A percentile compares a stretch with the other conserved stretches of the same genome.
Evolutionary conservation across 345 rosid genomes (phyloP).

Genomic region (Fremontodendron californicum): DNA sequence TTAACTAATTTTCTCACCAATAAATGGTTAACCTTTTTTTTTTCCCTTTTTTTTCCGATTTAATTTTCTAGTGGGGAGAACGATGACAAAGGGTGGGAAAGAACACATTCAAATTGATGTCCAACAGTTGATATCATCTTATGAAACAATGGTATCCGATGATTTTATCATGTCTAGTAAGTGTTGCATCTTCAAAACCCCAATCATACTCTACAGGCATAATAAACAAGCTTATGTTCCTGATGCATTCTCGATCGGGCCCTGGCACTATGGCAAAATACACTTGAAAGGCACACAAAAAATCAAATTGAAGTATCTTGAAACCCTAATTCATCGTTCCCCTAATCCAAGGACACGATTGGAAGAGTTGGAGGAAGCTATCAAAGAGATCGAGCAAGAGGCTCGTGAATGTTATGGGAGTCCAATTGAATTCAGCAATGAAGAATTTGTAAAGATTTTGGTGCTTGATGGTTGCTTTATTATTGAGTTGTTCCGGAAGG

Average conservation of each 20-base stretch:
- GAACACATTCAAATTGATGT: no score
- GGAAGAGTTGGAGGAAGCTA: background rate
- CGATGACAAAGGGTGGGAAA: no score
- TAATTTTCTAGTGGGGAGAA: no score
- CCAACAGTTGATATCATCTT: no score
- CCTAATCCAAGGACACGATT: background rate
- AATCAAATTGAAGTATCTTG: background rate
- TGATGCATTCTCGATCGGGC: background rate
- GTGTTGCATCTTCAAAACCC: background rate
- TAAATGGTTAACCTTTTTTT: no score
- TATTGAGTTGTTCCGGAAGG: background rate
- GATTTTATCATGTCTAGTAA: no score
- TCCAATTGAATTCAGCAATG: background rate
- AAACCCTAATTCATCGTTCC: background rate
- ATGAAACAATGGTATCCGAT: no score
- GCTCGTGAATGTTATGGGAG: background rate
- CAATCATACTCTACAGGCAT: background rate
- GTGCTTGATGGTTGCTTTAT: conserved; percentile 9
- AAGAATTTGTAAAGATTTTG: background rate
- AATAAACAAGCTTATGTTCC: background rate
- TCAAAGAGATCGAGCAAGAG: background rate
- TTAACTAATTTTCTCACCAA: no score
- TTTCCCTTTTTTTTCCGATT: no score
- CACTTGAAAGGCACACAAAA: background rate
- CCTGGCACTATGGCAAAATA: background rate